A percentile compares a stretch with the other conserved stretches of the same genome.
These are phyloP conservation scores for Davidsoniella neocaledoniae DNA, from an alignment of 2,329 filamentous ascomycete species.

Conservation along the genomic window DNA sequence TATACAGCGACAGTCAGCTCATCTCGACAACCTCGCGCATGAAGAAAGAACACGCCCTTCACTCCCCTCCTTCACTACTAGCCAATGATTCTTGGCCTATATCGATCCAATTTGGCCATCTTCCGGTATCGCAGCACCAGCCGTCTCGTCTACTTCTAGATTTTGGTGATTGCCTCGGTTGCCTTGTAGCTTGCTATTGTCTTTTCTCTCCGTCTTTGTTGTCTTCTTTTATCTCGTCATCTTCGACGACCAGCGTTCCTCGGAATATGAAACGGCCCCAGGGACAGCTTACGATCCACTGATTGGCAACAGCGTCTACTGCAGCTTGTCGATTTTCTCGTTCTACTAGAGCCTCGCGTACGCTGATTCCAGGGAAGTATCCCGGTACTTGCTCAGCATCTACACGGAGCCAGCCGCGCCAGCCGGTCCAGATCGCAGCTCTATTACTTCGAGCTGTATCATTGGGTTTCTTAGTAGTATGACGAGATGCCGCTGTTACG, in stretches of 20 bases:
- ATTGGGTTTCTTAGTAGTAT: too few relatives aligned
- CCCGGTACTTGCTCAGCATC: constrained; percentile 25
- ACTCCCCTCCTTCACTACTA: too few relatives aligned
- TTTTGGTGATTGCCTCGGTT: background rate
- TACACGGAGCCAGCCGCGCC: constrained; percentile 34
- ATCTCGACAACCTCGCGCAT: too few relatives aligned
- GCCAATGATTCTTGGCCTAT: too few relatives aligned
- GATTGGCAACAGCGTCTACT: constrained; percentile 21
- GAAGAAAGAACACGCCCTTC: too few relatives aligned
- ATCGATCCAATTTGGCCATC: background rate
- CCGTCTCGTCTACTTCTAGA: background rate
- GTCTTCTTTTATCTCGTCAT: background rate
- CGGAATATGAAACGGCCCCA: constrained; percentile 34
- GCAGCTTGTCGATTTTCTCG: constrained; percentile 23
- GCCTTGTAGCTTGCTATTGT: background rate
- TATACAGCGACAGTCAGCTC: too few relatives aligned
- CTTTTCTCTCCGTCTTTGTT: background rate
- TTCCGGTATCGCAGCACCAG: background rate
- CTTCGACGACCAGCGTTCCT: background rate
- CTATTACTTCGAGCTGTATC: too few relatives aligned
- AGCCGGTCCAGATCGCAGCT: constrained; percentile 6
- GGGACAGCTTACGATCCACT: constrained; percentile 25
- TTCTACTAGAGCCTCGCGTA: constrained; percentile 28
- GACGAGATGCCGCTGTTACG: background rate
- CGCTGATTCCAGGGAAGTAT: constrained; percentile 24